These are phyloP conservation scores for Stenogyne calaminthoides DNA, from an alignment of 305 asterid species.

Conservation along the genomic window DNA sequence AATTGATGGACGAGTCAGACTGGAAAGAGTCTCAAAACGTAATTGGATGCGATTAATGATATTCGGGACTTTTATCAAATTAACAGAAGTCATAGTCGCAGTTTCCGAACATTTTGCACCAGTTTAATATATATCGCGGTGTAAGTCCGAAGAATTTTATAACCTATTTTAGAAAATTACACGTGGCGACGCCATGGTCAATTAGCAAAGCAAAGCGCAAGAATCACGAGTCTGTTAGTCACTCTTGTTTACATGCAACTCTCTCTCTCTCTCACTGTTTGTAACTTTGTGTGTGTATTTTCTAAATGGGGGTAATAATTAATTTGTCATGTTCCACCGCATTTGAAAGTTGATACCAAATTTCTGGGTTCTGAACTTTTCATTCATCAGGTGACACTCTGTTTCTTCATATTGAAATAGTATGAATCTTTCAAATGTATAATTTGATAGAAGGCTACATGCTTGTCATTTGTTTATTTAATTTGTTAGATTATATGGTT, in stretches of 20 bases:
- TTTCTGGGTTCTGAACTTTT: not conserved
- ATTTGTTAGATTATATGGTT: not conserved
- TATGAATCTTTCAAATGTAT: not conserved
- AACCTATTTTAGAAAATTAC: not conserved
- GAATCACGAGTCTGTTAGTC: not conserved
- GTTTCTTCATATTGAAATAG: not conserved
- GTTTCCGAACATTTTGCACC: too few relatives aligned
- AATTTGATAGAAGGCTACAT: not conserved
- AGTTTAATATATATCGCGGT: too few relatives aligned
- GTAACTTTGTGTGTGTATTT: not conserved
- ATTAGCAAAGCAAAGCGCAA: not conserved
- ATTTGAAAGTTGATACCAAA: slow-evolving; percentile 2
- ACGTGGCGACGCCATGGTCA: slow-evolving; percentile 25
- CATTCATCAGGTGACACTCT: slow-evolving; percentile 9
- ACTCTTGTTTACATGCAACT: too few relatives aligned
- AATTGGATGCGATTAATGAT: too few relatives aligned
- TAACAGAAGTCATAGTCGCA: too few relatives aligned
- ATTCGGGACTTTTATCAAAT: too few relatives aligned
- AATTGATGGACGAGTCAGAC: too few relatives aligned
- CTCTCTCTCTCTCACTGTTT: too few relatives aligned
- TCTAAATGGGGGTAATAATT: not conserved
- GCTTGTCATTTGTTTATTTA: slow-evolving; percentile 10
- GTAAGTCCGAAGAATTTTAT: too few relatives aligned
- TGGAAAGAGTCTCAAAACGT: too few relatives aligned
- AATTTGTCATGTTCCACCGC: slow-evolving; percentile 1